phyloP scores from a whole-genome alignment of 2,329 filamentous ascomycete genomes.

The Domatiomyces globalis region DNA sequence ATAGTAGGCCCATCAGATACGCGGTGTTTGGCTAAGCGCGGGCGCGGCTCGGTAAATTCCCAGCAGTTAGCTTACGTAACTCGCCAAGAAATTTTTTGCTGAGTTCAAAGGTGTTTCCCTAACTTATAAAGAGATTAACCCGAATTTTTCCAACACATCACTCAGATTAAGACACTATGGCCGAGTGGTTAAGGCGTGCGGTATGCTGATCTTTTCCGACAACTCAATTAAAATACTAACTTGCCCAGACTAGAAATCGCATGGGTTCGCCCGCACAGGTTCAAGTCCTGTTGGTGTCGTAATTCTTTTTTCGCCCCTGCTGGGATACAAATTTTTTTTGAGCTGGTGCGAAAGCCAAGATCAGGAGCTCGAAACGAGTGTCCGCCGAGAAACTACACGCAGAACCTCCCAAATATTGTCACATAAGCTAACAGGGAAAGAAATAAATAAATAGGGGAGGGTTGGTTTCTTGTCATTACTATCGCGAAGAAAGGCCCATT shows the following conservation, averaged over 20 bases:
- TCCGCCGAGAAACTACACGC: too few relatives aligned
- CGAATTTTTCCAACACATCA: not conserved
- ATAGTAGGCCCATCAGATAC: not conserved
- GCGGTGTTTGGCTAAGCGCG: too few relatives aligned
- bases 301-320: not conserved
- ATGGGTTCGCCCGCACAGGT: conserved; percentile 10
- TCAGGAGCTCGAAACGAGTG: too few relatives aligned
- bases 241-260: conserved; percentile 1
- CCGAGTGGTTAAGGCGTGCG: conserved; percentile 4
- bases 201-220: conserved; percentile 4
- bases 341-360: too few relatives aligned
- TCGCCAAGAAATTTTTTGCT: not conserved
- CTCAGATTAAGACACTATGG: not conserved
- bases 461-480: too few relatives aligned
- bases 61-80: too few relatives aligned
- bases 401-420: too few relatives aligned
- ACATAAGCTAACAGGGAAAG: too few relatives aligned
- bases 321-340: too few relatives aligned
- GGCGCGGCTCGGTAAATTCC: too few relatives aligned
- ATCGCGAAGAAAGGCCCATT: too few relatives aligned
- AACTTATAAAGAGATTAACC: not conserved
- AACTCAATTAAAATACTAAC: not conserved
- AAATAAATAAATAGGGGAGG: too few relatives aligned
- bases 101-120: not conserved
- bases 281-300: conserved; percentile 9